phyloP scores from a whole-genome alignment of 169 alveolate genomes.

The Cryptosporidium canis region DNA sequence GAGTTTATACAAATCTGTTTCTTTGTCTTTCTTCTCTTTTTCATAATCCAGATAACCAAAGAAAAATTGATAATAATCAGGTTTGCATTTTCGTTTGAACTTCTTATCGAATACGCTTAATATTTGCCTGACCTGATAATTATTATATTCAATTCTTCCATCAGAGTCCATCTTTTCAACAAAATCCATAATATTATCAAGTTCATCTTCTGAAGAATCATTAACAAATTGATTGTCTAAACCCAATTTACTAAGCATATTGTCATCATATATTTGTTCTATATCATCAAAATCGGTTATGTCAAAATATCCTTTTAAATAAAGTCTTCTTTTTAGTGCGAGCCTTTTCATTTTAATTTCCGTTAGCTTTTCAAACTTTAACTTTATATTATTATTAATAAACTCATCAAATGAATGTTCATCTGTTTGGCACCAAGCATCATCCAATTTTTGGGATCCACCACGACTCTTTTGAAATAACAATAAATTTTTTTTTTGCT shows the following conservation, averaged over 20 bases:
- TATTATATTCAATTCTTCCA: constrained; percentile 47
- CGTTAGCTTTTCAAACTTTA: constrained; percentile 30
- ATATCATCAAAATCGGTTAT: constrained; percentile 46
- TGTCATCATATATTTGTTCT: constrained; percentile 41
- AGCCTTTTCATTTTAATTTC: constrained; percentile 40
- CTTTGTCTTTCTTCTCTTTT: constrained; percentile 26
- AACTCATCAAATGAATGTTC: constrained; percentile 32
- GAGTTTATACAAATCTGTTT: neutral
- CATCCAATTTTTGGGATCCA: constrained; percentile 51
- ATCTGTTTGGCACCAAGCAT: constrained; percentile 74
- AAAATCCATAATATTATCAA: constrained; percentile 42
- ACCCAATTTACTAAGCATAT: constrained; percentile 28
- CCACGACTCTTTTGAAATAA: constrained; percentile 56
- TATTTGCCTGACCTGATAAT: constrained; percentile 47
- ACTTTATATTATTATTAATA: constrained; percentile 6
- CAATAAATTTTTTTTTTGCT: constrained; percentile 45
- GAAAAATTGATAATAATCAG: constrained; percentile 52
- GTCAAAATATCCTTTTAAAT: constrained; percentile 46
- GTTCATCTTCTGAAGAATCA: constrained; percentile 56
- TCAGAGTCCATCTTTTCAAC: constrained; percentile 30
- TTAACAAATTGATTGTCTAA: constrained; percentile 48
- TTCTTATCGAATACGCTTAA: constrained; percentile 33
- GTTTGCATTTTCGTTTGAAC: constrained; percentile 15
- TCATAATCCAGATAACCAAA: constrained; percentile 51
- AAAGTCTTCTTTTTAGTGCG: constrained; percentile 9